A percentile compares a stretch with the other conserved stretches of the same genome.
phyloP scores from a whole-genome alignment of 352 stramenopile genomes.

The Phytophthora boehmeriae region DNA sequence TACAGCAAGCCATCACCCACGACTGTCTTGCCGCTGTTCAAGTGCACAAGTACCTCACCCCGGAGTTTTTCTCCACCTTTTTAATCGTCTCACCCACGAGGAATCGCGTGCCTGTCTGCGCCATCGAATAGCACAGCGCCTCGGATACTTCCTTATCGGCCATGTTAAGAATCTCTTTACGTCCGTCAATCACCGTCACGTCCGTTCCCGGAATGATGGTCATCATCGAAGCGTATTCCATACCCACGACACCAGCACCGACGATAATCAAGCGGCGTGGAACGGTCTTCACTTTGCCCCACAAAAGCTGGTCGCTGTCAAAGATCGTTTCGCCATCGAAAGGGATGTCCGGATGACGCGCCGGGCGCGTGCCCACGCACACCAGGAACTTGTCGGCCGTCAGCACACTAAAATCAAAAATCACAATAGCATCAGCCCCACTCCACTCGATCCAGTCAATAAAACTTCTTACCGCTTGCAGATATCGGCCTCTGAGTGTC shows the following conservation, averaged over 20 bases:
- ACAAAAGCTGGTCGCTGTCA: slow-evolving; percentile 87
- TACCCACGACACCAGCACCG: slow-evolving; percentile 89
- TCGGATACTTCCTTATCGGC: slow-evolving; percentile 89
- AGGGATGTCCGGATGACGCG: slow-evolving; percentile 77
- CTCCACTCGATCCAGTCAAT: not conserved
- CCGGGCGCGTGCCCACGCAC: slow-evolving; percentile 83
- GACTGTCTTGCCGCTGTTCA: slow-evolving; percentile 89
- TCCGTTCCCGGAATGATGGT: slow-evolving; percentile 90
- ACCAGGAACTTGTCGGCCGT: slow-evolving; percentile 89
- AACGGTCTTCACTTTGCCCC: slow-evolving; percentile 72
- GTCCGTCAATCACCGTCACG: slow-evolving; percentile 89
- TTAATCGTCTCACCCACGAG: slow-evolving; percentile 83
- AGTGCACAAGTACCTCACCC: slow-evolving; percentile 75
- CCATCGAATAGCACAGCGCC: slow-evolving; percentile 89
- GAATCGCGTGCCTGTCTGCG: slow-evolving; percentile 88
- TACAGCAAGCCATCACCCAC: slow-evolving; percentile 87
- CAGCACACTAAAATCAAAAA: slow-evolving; percentile 50
- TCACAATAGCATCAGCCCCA: slow-evolving; percentile 1
- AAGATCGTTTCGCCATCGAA: slow-evolving; percentile 90
- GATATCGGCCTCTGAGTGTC: slow-evolving; percentile 78
- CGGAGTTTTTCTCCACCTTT: slow-evolving; percentile 66
- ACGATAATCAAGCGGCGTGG: slow-evolving; percentile 84
- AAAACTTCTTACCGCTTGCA: slow-evolving; percentile 69
- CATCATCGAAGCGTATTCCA: slow-evolving; percentile 93
- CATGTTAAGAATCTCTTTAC: slow-evolving; percentile 89